These are phyloP conservation scores for Fusarium sp. DNA, from an alignment of 2,329 filamentous ascomycete species.

Conservation along the genomic window DNA sequence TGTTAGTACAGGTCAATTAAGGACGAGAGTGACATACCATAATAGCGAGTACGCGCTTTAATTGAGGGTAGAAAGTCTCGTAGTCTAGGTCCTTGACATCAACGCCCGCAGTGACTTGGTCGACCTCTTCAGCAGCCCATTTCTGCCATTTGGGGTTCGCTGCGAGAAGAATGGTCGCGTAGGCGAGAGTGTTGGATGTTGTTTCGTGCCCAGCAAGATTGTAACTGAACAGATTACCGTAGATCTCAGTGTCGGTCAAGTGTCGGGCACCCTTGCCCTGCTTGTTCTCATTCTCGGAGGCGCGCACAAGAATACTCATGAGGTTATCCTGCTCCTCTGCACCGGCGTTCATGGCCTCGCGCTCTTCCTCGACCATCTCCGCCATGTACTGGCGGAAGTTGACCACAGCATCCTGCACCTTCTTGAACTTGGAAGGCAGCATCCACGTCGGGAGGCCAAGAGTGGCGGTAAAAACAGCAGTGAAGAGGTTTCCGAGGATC, in stretches of 20 bases:
- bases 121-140: slow-evolving; percentile 57
- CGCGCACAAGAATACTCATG: slow-evolving; percentile 39
- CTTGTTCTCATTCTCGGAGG: slow-evolving; percentile 26
- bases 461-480: slow-evolving; percentile 31
- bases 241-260: slow-evolving; percentile 58
- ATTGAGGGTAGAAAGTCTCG: slow-evolving; percentile 34
- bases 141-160: slow-evolving; percentile 58
- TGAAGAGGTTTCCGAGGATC: slow-evolving; percentile 33
- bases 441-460: slow-evolving; percentile 28
- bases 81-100: slow-evolving; percentile 32
- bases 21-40: slow-evolving; percentile 10
- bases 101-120: slow-evolving; percentile 24
- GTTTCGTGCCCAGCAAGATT: slow-evolving; percentile 66
- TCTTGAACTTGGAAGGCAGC: slow-evolving; percentile 30
- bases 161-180: slow-evolving; percentile 58
- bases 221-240: slow-evolving; percentile 62
- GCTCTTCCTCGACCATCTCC: slow-evolving; percentile 35
- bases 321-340: slow-evolving; percentile 26
- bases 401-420: slow-evolving; percentile 32
- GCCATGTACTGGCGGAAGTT: slow-evolving; percentile 40
- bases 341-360: slow-evolving; percentile 22
- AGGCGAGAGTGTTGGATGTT: slow-evolving; percentile 59
- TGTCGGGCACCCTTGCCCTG: slow-evolving; percentile 25
- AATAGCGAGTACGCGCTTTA: slow-evolving; percentile 37
- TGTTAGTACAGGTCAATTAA: background rate